phyloP scores from a whole-genome alignment of 352 stramenopile genomes.

The Plasmopara muralis region DNA sequence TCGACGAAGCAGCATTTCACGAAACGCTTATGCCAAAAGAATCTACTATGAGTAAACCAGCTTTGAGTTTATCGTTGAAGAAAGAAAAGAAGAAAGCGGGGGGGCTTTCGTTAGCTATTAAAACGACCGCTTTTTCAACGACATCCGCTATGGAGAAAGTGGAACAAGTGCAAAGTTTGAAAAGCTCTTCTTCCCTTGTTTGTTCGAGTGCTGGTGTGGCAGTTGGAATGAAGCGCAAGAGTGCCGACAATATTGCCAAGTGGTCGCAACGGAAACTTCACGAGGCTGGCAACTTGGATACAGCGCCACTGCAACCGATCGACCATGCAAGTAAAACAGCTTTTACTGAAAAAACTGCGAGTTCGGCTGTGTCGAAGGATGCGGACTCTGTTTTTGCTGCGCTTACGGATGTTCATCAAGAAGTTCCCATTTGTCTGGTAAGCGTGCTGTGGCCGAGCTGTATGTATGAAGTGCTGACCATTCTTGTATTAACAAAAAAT shows the following conservation, averaged over 20 bases:
- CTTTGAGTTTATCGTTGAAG: slow-evolving; percentile 38
- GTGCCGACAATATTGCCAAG: slow-evolving; percentile 72
- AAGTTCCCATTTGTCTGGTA: slow-evolving; percentile 79
- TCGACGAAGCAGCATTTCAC: slow-evolving; percentile 36
- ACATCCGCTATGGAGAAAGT: slow-evolving; percentile 6
- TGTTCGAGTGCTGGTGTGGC: slow-evolving; percentile 9
- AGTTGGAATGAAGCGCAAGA: slow-evolving; percentile 61
- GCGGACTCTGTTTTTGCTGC: slow-evolving; percentile 27
- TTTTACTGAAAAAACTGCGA: background rate
- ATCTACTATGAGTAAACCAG: slow-evolving; percentile 14
- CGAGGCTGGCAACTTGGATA: slow-evolving; percentile 1
- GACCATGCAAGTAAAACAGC: background rate
- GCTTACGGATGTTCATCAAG: slow-evolving; percentile 36
- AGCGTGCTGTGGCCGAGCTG: background rate
- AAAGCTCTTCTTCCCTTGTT: slow-evolving; percentile 3
- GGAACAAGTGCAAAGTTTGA: background rate
- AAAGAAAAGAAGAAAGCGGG: slow-evolving; percentile 56
- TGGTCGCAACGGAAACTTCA: slow-evolving; percentile 53
- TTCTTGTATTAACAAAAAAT: background rate
- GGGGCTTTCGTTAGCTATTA: slow-evolving; percentile 56
- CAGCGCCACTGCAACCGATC: slow-evolving; percentile 4
- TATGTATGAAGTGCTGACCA: background rate
- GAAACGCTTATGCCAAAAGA: slow-evolving; percentile 10
- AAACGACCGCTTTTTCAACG: slow-evolving; percentile 25
- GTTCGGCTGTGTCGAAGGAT: slow-evolving; percentile 2